Evolutionary conservation across 106 monocot species (phyloP).

Genomic region (Chionographis japonica): DNA sequence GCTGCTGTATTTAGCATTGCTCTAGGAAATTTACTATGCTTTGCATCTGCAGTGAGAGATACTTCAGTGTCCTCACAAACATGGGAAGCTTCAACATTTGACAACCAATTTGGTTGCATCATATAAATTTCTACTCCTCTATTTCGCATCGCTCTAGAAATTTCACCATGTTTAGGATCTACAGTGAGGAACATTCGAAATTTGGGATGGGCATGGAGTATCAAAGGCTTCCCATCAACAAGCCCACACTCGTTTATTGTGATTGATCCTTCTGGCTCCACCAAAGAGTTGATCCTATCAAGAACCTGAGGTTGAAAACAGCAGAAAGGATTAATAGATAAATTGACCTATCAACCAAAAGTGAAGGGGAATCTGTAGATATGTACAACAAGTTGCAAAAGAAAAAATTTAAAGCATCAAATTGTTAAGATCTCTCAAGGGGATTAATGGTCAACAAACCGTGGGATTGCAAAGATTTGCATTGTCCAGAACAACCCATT

Average conservation of each 20-base stretch:
- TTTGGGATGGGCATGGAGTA: conserved; percentile 59
- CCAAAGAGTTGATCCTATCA: conserved; percentile 93
- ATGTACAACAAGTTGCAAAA: neutral
- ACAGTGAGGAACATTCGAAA: conserved; percentile 93
- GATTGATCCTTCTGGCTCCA: conserved; percentile 69
- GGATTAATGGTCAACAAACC: conserved; percentile 28
- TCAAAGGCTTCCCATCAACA: conserved; percentile 72
- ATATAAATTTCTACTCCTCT: conserved; percentile 90
- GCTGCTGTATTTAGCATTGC: conserved; percentile 94
- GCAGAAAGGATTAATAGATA: neutral
- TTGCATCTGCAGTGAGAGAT: conserved; percentile 81
- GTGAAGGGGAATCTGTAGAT: neutral
- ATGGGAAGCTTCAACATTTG: too few species aligned
- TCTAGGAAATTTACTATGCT: conserved; percentile 81
- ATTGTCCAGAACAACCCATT: conserved; percentile 93
- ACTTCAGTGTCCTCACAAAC: too few species aligned
- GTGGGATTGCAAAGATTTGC: conserved; percentile 98
- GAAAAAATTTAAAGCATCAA: neutral
- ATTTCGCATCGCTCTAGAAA: conserved; percentile 96
- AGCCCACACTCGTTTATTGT: conserved; percentile 89
- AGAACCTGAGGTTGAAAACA: conserved; percentile 57
- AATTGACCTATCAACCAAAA: neutral
- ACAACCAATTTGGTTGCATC: conserved; percentile 37
- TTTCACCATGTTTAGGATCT: conserved; percentile 84
- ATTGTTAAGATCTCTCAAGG: neutral